phyloP scores from a whole-genome alignment of 1,139 yeast genomes.

The Yamadazyma triangularis region DNA sequence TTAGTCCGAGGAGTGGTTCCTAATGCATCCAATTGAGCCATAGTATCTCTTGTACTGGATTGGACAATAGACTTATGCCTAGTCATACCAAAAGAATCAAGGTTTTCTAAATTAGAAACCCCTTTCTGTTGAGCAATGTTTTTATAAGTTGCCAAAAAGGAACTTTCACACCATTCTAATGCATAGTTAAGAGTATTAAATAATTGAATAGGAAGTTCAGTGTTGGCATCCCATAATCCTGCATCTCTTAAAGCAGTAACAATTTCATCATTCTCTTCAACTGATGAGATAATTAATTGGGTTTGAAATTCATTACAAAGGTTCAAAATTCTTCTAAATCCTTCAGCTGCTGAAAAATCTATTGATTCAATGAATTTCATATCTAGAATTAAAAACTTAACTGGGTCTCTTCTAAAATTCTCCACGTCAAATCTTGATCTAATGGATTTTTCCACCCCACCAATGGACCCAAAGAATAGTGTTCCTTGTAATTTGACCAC shows the following conservation, averaged over 20 bases:
- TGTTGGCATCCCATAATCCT: slow-evolving; percentile 56
- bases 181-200: slow-evolving; percentile 81
- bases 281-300: slow-evolving; percentile 74
- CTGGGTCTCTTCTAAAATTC: slow-evolving; percentile 50
- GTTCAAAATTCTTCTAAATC: slow-evolving; percentile 82
- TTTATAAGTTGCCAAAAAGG: slow-evolving; percentile 67
- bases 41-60: slow-evolving; percentile 7
- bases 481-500: slow-evolving; percentile 85
- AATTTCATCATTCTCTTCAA: slow-evolving; percentile 56
- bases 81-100: slow-evolving; percentile 14
- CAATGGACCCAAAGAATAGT: slow-evolving; percentile 90
- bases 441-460: slow-evolving; percentile 77
- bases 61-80: slow-evolving; percentile 13
- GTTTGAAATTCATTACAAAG: slow-evolving; percentile 67
- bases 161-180: slow-evolving; percentile 95
- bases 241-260: slow-evolving; percentile 65
- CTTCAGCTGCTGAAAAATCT: slow-evolving; percentile 96
- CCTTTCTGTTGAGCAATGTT: slow-evolving; percentile 21
- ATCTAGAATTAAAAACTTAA: slow-evolving; percentile 78
- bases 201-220: slow-evolving; percentile 46
- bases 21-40: slow-evolving; percentile 8
- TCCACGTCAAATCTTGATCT: slow-evolving; percentile 61
- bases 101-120: slow-evolving; percentile 10
- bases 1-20: slow-evolving; percentile 57
- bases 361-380: slow-evolving; percentile 76